Conservation (phyloP, 768 basidiomycete genomes). For the Russula sp. region DNA sequence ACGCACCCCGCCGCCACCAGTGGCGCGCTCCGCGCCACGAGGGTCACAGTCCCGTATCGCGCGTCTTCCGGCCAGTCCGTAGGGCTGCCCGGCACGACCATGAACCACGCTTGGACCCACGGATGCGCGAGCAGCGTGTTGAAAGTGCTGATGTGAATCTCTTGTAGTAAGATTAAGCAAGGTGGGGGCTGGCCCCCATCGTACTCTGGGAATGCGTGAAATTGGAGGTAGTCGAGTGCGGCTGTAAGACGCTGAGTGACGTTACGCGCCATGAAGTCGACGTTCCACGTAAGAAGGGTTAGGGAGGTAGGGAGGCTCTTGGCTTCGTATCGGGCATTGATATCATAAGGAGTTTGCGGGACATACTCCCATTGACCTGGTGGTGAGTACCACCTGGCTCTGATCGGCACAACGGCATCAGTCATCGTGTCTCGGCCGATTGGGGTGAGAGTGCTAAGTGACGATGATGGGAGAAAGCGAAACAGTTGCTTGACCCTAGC, state of each 20-base stretch:
- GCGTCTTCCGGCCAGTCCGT: conserved; percentile 45
- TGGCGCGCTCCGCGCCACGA: conserved; percentile 50
- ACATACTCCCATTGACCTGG: conserved; percentile 15
- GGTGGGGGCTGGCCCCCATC: conserved; percentile 41
- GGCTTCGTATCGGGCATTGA: conserved; percentile 23
- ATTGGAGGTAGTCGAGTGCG: conserved; percentile 49
- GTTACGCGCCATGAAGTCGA: conserved; percentile 41
- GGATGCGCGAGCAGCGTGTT: conserved; percentile 41
- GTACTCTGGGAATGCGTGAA: conserved; percentile 42
- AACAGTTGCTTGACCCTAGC: neutral
- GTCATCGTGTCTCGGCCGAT: neutral
- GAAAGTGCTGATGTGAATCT: conserved; percentile 45
- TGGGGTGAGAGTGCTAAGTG: neutral
- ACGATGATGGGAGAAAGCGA: neutral
- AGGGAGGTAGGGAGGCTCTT: conserved; percentile 35
- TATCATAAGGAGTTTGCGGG: conserved; percentile 30
- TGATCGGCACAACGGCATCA: neutral
- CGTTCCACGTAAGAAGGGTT: conserved; percentile 65
- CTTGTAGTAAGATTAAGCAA: conserved; percentile 63
- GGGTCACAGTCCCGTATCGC: conserved; percentile 61
- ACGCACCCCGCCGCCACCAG: conserved; percentile 44
- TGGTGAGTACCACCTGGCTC: neutral
- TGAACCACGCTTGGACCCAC: conserved; percentile 59
- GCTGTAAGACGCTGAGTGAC: conserved; percentile 38
- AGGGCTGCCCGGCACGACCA: conserved; percentile 45